Conservation (phyloP, 2,329 filamentous ascomycete genomes). For the Cryphonectria radicalis region DNA sequence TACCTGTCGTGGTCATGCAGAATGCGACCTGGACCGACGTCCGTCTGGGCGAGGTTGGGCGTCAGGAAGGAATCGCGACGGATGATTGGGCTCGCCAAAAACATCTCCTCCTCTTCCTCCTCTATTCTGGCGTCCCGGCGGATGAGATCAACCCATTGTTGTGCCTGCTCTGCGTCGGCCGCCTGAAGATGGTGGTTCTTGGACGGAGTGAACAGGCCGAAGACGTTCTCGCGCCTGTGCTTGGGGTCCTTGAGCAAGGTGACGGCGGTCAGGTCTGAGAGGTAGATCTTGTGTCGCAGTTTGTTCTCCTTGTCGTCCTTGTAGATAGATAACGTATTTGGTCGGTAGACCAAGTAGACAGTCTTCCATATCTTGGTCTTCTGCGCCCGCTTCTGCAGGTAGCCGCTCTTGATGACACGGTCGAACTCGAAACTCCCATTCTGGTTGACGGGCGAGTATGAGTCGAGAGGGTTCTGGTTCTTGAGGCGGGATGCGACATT, state of each 20-base stretch:
- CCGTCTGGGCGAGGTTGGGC: constrained; percentile 24
- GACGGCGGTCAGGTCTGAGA: constrained; percentile 90
- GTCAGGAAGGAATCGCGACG: constrained; percentile 50
- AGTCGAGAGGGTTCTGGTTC: constrained; percentile 59
- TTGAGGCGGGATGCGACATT: constrained; percentile 39
- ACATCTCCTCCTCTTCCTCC: constrained; percentile 84
- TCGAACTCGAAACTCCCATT: constrained; percentile 97
- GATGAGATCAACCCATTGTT: constrained; percentile 85
- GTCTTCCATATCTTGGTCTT: constrained; percentile 97
- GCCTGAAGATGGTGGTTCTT: constrained; percentile 92
- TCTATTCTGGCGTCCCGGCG: constrained; percentile 80
- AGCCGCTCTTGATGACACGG: constrained; percentile 86
- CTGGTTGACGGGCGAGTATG: constrained; percentile 86
- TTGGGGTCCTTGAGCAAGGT: constrained; percentile 88
- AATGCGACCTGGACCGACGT: constrained; percentile 27
- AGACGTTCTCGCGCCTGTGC: constrained; percentile 82
- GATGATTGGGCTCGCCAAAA: constrained; percentile 68
- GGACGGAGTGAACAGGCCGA: constrained; percentile 88
- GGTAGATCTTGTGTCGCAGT: constrained; percentile 82
- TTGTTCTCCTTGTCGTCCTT: constrained; percentile 89
- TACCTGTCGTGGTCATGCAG: constrained; percentile 47
- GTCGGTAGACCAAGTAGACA: constrained; percentile 85
- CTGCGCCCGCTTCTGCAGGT: constrained; percentile 84
- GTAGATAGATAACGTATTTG: constrained; percentile 90
- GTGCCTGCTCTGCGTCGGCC: constrained; percentile 70